Percentiles rank a stretch among this genome's conserved stretches.
Evolutionary conservation across 129 eudicot species (phyloP).

Genomic region (Helianthus tuberosus): DNA sequence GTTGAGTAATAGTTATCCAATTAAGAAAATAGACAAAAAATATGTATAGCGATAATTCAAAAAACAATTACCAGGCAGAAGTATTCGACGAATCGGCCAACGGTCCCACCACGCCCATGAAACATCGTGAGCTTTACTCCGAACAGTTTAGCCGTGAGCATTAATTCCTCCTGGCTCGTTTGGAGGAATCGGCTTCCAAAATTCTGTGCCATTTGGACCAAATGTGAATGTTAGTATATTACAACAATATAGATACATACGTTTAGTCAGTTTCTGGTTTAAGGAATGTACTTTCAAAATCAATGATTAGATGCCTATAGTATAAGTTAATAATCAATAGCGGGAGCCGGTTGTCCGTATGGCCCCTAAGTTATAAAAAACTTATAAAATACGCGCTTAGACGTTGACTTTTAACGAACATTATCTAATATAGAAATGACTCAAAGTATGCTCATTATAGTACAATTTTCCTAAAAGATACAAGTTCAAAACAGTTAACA

Average conservation of each 20-base stretch:
- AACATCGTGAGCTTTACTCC: constrained; percentile 86
- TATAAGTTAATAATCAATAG: background rate
- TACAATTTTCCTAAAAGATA: background rate
- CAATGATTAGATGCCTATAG: background rate
- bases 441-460: background rate
- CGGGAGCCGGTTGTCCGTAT: background rate
- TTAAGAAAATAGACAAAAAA: too few relatives aligned
- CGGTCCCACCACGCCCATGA: constrained; percentile 90
- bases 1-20: too few relatives aligned
- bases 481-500: too few relatives aligned
- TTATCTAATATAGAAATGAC: background rate
- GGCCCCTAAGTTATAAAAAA: background rate
- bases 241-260: background rate
- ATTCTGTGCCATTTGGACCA: constrained; percentile 48
- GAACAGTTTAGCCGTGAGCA: constrained; percentile 57
- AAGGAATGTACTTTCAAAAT: background rate
- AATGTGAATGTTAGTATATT: background rate
- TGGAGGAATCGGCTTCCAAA: constrained; percentile 79
- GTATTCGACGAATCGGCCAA: constrained; percentile 78
- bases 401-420: background rate
- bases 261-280: background rate
- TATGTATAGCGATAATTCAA: background rate
- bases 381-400: background rate
- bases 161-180: constrained; percentile 82
- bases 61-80: constrained; percentile 66